phyloP scores from a whole-genome alignment of 768 basidiomycete genomes.

The Termitomyces sp. region DNA sequence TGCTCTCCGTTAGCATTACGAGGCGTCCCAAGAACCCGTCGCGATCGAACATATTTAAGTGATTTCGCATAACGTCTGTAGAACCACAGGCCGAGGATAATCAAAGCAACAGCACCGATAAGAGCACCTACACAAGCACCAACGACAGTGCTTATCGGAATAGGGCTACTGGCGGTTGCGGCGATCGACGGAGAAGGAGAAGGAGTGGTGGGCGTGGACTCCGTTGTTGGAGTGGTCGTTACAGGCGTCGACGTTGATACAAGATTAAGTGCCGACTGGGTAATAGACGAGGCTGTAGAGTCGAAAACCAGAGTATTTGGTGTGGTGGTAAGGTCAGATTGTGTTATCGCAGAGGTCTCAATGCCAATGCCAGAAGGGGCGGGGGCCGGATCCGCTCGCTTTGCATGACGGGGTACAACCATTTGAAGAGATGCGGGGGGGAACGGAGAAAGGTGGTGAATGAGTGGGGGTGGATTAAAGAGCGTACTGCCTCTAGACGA shows the following conservation, averaged over 20 bases:
- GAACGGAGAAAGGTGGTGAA: conserved; percentile 9
- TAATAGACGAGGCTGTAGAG: not conserved
- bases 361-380: conserved; percentile 21
- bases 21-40: conserved; percentile 29
- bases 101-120: conserved; percentile 49
- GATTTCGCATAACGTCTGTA: conserved; percentile 49
- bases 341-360: conserved; percentile 10
- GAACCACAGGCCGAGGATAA: conserved; percentile 52
- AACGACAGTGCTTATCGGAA: conserved; percentile 54
- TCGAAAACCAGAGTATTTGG: conserved; percentile 19
- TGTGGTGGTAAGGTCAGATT: conserved; percentile 1
- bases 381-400: conserved; percentile 13
- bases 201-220: conserved; percentile 18
- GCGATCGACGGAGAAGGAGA: conserved; percentile 18
- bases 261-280: conserved; percentile 5
- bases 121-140: conserved; percentile 65
- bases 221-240: conserved; percentile 9
- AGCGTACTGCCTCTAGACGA: conserved; percentile 22
- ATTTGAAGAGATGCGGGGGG: conserved; percentile 7
- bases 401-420: conserved; percentile 10
- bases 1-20: conserved; percentile 40
- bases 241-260: conserved; percentile 4
- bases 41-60: conserved; percentile 30
- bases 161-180: conserved; percentile 28
- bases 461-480: conserved; percentile 17